Evolutionary conservation across 2,329 filamentous ascomycete species (phyloP).

Genomic region (Talaromyces marneffei): DNA sequence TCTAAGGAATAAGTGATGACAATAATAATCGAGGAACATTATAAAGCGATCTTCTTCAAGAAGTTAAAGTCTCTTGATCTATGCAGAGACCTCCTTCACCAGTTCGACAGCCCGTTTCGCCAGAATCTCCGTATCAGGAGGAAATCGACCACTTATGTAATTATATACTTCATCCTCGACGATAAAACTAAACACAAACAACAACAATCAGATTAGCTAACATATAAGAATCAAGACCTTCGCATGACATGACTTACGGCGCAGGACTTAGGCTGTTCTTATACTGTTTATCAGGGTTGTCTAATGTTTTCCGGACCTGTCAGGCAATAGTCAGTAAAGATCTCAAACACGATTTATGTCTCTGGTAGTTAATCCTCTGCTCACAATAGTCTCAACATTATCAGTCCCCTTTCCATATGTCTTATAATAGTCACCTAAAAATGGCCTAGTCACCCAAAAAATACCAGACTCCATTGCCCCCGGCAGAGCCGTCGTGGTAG

Average conservation of each 20-base stretch:
- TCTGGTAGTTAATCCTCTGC: no score
- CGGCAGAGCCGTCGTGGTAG: conserved; percentile 46
- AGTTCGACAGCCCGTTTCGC: conserved; percentile 41
- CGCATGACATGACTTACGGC: conserved; percentile 2
- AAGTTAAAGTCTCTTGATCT: not conserved
- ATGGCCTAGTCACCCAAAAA: conserved; percentile 46
- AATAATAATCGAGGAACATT: no score
- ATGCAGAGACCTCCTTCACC: conserved; percentile 25
- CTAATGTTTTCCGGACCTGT: conserved; percentile 42
- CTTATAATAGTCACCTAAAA: conserved; percentile 54
- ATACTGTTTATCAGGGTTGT: conserved; percentile 37
- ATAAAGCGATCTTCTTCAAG: no score
- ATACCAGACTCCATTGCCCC: conserved; percentile 46
- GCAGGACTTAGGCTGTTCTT: conserved; percentile 10
- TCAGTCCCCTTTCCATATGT: conserved; percentile 50
- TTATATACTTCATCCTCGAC: conserved; percentile 37
- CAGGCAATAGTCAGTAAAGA: not conserved
- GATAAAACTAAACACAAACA: conserved; percentile 12
- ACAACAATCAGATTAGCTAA: not conserved
- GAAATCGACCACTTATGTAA: conserved; percentile 16
- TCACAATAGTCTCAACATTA: conserved; percentile 44
- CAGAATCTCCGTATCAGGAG: conserved; percentile 30
- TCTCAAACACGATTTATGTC: no score
- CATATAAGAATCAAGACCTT: not conserved
- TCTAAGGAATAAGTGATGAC: no score